Conservation (phyloP, 106 monocot genomes). For the Dioscorea dumetorum region DNA sequence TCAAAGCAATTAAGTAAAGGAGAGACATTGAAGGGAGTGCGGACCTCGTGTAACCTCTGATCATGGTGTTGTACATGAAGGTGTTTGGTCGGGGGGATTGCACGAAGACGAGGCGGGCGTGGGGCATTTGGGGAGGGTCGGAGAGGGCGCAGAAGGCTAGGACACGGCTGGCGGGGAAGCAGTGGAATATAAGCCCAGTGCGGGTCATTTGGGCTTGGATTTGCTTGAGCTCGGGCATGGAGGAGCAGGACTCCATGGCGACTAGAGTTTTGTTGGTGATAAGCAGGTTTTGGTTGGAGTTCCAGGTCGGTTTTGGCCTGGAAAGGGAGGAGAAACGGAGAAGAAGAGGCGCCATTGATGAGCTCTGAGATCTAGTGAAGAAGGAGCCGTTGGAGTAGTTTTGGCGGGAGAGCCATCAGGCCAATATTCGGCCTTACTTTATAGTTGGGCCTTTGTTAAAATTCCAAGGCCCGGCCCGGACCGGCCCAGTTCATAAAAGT, state of each 20-base stretch:
- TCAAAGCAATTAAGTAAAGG: constrained; percentile 18
- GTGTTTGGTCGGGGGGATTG: constrained; percentile 30
- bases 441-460: no score
- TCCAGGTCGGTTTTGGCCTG: constrained; percentile 37
- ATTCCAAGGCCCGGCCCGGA: no score
- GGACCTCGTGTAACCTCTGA: constrained; percentile 34
- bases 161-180: constrained; percentile 65
- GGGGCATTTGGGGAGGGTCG: constrained; percentile 25
- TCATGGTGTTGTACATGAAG: constrained; percentile 55
- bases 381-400: no score
- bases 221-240: constrained; percentile 50
- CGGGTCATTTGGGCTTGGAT: constrained; percentile 57
- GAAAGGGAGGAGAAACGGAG: neutral
- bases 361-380: no score
- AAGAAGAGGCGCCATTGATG: no score
- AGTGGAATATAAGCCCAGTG: constrained; percentile 41
- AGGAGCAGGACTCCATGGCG: constrained; percentile 47
- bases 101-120: constrained; percentile 40
- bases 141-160: constrained; percentile 66
- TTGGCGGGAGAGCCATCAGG: no score
- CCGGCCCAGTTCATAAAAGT: no score
- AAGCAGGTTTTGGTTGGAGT: constrained; percentile 46
- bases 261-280: constrained; percentile 60
- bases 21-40: constrained; percentile 8
- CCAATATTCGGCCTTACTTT: no score